Conservation (phyloP, 257 asterid genomes). For the Nicotiana sylvestris region DNA sequence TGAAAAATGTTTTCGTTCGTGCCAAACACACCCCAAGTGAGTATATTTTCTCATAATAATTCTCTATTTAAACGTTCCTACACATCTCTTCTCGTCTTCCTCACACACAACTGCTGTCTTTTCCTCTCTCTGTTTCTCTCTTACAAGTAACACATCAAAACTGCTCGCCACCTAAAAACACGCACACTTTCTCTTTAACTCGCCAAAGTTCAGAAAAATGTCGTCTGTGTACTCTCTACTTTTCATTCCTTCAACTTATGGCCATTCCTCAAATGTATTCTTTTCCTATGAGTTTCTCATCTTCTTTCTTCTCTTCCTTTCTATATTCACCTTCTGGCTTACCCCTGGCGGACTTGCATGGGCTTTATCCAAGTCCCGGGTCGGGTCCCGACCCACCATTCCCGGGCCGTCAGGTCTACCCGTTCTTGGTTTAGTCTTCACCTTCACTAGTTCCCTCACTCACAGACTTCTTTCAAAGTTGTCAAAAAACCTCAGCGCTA, state of each 20-base stretch:
- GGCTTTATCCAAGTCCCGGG: constrained; percentile 42
- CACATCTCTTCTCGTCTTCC: constrained; percentile 30
- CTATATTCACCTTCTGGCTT: constrained; percentile 50
- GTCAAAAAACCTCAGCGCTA: constrained; percentile 25
- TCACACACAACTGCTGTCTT: constrained; percentile 18
- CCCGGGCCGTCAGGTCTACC: constrained; percentile 85
- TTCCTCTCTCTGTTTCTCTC: background rate
- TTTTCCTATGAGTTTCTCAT: constrained; percentile 25
- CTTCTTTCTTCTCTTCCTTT: constrained; percentile 33
- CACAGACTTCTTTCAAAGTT: constrained; percentile 42
- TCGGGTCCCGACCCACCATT: constrained; percentile 18
- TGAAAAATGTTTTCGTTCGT: too few species aligned
- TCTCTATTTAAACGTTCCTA: constrained; percentile 40
- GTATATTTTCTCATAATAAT: background rate
- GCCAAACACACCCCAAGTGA: too few species aligned
- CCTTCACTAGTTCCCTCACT: constrained; percentile 50
- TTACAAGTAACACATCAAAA: background rate
- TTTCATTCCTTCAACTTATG: constrained; percentile 32
- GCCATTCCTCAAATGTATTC: background rate
- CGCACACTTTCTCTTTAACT: too few species aligned
- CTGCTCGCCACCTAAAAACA: background rate
- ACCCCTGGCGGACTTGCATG: constrained; percentile 87
- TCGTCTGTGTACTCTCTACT: constrained; percentile 29
- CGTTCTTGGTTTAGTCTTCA: constrained; percentile 42
- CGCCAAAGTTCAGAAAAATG: constrained; percentile 23